Evolutionary conservation across 371 early-diverging fungal species (phyloP).

Genomic region (Lichtheimia ornata): DNA sequence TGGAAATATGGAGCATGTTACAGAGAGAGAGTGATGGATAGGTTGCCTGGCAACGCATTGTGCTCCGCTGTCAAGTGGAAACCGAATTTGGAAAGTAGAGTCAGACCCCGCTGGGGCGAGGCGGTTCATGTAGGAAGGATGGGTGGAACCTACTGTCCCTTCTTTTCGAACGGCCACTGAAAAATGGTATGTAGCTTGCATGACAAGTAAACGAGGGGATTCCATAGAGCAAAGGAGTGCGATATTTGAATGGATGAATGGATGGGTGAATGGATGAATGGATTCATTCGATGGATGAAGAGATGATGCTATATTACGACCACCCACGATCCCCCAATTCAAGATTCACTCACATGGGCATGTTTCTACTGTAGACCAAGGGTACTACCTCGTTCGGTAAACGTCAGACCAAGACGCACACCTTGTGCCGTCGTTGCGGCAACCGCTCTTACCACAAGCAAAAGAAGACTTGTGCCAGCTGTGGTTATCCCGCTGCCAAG

Average conservation of each 20-base stretch:
- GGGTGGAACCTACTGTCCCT: background rate
- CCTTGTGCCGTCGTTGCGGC: slow-evolving; percentile 97
- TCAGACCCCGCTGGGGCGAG: too few relatives aligned
- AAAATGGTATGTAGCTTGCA: slow-evolving; percentile 2
- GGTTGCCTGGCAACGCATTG: too few relatives aligned
- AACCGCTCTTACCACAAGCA: slow-evolving; percentile 98
- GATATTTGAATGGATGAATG: slow-evolving; percentile 5
- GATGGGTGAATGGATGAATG: slow-evolving; percentile 16
- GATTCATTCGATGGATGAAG: slow-evolving; percentile 10
- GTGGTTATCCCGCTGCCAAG: slow-evolving; percentile 98
- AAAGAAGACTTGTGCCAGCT: slow-evolving; percentile 98
- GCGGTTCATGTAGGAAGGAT: too few relatives aligned
- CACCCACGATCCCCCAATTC: background rate
- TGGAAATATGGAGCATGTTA: too few relatives aligned
- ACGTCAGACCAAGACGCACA: slow-evolving; percentile 98
- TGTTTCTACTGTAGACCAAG: slow-evolving; percentile 74
- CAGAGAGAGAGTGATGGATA: too few relatives aligned
- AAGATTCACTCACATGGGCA: background rate
- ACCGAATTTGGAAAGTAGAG: too few relatives aligned
- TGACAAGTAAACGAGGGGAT: background rate
- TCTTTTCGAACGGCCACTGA: background rate
- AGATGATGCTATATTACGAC: background rate
- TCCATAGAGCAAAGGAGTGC: background rate
- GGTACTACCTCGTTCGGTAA: slow-evolving; percentile 99
- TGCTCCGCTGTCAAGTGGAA: too few relatives aligned